Evolutionary conservation across 2,329 filamentous ascomycete species (phyloP), one percentile per base, ranked within the genome.

Genomic region (Colletotrichum aenigma): DNA sequence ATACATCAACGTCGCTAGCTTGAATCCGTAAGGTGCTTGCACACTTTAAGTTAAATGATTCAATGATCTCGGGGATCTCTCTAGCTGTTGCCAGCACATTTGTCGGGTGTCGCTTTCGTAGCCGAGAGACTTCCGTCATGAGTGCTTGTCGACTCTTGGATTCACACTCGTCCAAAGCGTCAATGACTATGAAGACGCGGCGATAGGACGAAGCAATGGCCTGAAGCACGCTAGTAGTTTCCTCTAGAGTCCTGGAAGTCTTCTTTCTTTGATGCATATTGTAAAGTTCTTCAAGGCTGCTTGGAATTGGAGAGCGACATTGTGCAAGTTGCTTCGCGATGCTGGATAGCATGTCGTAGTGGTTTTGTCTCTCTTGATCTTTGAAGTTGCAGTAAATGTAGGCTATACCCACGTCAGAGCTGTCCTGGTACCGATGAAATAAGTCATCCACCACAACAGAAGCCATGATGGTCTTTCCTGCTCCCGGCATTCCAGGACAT

Each of bases 401-500:
- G 4, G 80, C 81, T 18, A 86, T 75, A 3, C 80, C 80, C 16
- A 78, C 58, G 0, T 7, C 12, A 0, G 7, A 1, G 3, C 78
- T 26, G 0, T 73, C 9, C 4, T 15, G n/a, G 48, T 82, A 83
- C 5, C 43, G 66, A 4, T 52, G 71, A 1, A 21, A 13, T 1
- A 81, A 21, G 3, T 81, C 28, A 0, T 80, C 74, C 4, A 79
- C n/a, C 0, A 81, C 69, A 4, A 79, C 74, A 0, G 80, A 78
- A 1, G 77, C 68, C 21, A 81, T 36, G 2, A 81, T 74, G 1
- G 79, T 80, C 55, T 90, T 90, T 6, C 88, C 87, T 0, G 87
- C 84, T 1, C 88, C 87, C 0, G 87, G 86, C 28, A 87, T 87
- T 0, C 87, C 86, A 6, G 81, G 83, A 76, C 86, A 89, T 70